Evolutionary conservation across 495 filamentous ascomycete genomes (phyloP), one percentile per base, ranked within the genome.

Genomic region (Geoglossum glabrum): DNA sequence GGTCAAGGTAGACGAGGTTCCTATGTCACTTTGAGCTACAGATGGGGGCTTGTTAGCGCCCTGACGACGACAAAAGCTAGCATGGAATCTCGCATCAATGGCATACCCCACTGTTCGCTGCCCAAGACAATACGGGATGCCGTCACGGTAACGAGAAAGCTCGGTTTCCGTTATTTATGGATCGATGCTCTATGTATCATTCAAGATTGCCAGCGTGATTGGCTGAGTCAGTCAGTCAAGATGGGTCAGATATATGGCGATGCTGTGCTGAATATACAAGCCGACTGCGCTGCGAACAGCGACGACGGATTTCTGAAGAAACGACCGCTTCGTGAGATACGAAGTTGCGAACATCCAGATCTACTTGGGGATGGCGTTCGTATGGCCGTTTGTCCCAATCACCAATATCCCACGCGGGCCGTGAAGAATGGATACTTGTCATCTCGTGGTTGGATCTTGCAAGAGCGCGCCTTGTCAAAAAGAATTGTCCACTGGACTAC

Each of bases 171-270:
- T 11, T 67, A 64, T 54, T 34, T 69, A 3, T 69, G 67, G 67
- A 62, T 68, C 25, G 67, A 69, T 58, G 55, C 63, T 21, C 54
- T 69, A 21, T 68, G 67, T 55, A 67, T 69, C 46, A 17, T 68
- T 9, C 67, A 69, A 59, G 59, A 69, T 31, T 10, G 8, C 23
- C 1, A 46, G 46, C 10, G 62, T 65, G 46, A 59, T 25, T 56
- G 57, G 60, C 28, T 55, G 38, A 25, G n/a, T 3, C 64, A 68
- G 27, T 56, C 58, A 19, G 33, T 31, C 17, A 46, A 57, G 34
- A 68, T 68, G 66, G 28, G 33, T 23, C 36, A 57, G 21, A 61
- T 66, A 31, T 68, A 66, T 49, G 8, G 30, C n/a, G 21, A 57
- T 30, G 54, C 64, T 25, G 25, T 34, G 0, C 6, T 66, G 26